A percentile compares a stretch with the other conserved stretches of the same genome.
Conservation (phyloP, 2,329 filamentous ascomycete species). For the Ampelomyces quisqualis region DNA sequence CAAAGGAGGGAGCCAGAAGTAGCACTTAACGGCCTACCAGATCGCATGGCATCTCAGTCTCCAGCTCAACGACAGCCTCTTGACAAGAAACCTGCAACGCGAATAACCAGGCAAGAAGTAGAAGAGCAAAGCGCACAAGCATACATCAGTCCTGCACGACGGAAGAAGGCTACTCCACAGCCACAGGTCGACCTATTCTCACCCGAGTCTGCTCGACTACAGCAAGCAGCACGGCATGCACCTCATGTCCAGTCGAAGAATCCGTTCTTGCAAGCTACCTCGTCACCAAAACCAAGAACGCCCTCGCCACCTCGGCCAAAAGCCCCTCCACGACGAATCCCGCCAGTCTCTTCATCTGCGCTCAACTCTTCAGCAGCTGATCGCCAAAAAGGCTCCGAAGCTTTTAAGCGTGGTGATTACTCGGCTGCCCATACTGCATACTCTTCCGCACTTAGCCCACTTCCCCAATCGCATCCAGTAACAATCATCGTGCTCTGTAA, state of each 20-base stretch:
- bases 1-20: constrained; percentile 28
- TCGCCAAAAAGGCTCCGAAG: constrained; percentile 76
- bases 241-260: constrained; percentile 43
- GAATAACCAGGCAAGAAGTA: constrained; percentile 69
- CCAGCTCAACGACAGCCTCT: constrained; percentile 41
- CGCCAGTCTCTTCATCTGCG: constrained; percentile 66
- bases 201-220: constrained; percentile 29
- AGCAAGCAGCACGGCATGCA: constrained; percentile 30
- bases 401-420: constrained; percentile 94
- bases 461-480: constrained; percentile 79
- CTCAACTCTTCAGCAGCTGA: constrained; percentile 75
- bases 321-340: constrained; percentile 60
- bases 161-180: constrained; percentile 65
- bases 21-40: constrained; percentile 31
- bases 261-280: constrained; percentile 39
- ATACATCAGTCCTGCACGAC: constrained; percentile 82
- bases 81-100: constrained; percentile 52
- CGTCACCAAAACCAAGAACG: constrained; percentile 33
- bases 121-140: constrained; percentile 81
- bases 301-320: constrained; percentile 49
- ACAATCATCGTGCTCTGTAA: constrained; percentile 89
- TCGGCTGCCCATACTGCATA: constrained; percentile 82
- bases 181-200: constrained; percentile 60
- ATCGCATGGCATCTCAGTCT: constrained; percentile 45
- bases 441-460: constrained; percentile 68